phyloP scores from a whole-genome alignment of 257 asterid genomes.

The Cinchona pubescens region DNA sequence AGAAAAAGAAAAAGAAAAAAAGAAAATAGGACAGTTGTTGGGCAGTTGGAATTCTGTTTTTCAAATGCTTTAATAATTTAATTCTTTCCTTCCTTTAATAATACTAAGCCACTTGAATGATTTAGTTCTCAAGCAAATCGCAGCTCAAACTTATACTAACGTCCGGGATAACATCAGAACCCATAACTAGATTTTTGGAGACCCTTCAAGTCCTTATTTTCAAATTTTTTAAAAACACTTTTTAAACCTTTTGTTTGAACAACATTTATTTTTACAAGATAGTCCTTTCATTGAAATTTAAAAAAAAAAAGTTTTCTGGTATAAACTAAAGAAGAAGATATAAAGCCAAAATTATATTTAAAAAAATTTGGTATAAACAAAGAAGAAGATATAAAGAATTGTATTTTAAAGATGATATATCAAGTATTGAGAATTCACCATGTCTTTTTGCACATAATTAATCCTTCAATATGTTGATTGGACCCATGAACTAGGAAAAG shows the following conservation, averaged over 20 bases:
- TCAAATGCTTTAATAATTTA: not conserved
- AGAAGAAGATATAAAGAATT: not conserved
- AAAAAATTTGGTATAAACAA: not conserved
- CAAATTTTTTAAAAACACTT: too few relatives aligned
- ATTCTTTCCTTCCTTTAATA: not conserved
- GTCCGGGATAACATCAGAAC: not conserved
- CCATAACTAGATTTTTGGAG: not conserved
- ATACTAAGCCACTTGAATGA: not conserved
- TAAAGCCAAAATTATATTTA: not conserved
- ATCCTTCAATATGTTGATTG: not conserved
- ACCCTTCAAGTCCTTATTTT: not conserved
- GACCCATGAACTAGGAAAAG: not conserved
- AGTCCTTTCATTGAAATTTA: too few relatives aligned
- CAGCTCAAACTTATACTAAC: not conserved
- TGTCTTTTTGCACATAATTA: not conserved
- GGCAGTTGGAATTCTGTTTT: too few relatives aligned
- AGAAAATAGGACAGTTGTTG: not conserved
- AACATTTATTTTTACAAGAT: too few relatives aligned
- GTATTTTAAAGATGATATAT: not conserved
- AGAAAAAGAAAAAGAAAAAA: too few relatives aligned
- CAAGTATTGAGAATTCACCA: slow-evolving; percentile 1
- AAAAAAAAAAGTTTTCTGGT: too few relatives aligned
- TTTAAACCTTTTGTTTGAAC: not conserved
- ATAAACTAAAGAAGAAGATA: not conserved
- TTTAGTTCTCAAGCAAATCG: not conserved